These are phyloP conservation scores for Candida odintsovae DNA, from an alignment of 805 yeast genomes.

Conservation along the genomic window DNA sequence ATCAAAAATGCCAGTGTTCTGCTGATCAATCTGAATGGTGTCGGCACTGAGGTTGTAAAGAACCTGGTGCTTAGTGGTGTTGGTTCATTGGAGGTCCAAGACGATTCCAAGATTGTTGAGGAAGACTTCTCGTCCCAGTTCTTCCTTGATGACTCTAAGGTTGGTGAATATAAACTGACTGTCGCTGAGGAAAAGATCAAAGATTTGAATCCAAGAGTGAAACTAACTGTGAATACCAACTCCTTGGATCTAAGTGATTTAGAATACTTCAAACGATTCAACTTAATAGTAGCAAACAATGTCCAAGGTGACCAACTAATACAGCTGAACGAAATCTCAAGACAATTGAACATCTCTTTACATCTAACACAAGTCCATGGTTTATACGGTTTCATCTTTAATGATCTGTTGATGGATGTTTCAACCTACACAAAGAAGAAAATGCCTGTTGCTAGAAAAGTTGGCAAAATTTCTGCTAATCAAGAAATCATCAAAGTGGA, in stretches of 20 bases:
- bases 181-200: constrained; percentile 51
- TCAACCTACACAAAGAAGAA: constrained; percentile 47
- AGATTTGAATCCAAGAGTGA: constrained; percentile 78
- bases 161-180: constrained; percentile 52
- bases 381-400: constrained; percentile 73
- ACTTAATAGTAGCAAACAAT: constrained; percentile 74
- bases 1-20: constrained; percentile 70
- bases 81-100: constrained; percentile 70
- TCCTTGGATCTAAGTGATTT: constrained; percentile 16
- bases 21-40: constrained; percentile 65
- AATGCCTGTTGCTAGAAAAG: constrained; percentile 40
- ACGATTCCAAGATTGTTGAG: constrained; percentile 45
- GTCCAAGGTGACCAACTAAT: constrained; percentile 35
- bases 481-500: constrained; percentile 37
- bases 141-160: constrained; percentile 49
- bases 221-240: constrained; percentile 38
- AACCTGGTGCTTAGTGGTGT: constrained; percentile 86
- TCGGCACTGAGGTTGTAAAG: constrained; percentile 79
- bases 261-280: constrained; percentile 48
- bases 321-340: constrained; percentile 47
- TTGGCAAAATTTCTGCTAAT: constrained; percentile 42
- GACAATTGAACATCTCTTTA: constrained; percentile 55
- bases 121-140: constrained; percentile 73
- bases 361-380: constrained; percentile 72
- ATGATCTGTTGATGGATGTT: constrained; percentile 66